phyloP scores from a whole-genome alignment of 441 rosid species.

The Melastoma candidum region DNA sequence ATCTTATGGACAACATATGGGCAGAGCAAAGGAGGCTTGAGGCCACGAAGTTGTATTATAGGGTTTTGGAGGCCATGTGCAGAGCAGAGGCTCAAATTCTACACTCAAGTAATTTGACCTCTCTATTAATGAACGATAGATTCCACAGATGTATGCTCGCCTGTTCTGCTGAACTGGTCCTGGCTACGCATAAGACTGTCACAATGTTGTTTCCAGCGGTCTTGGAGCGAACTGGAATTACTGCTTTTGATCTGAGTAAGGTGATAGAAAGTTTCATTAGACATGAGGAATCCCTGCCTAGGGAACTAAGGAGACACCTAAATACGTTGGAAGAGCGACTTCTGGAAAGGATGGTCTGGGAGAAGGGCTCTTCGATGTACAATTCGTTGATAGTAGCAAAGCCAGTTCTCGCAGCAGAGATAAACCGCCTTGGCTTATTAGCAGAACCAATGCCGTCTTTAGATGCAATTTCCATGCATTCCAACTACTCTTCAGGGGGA shows the following conservation, averaged over 20 bases:
- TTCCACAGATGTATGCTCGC: conserved; percentile 99
- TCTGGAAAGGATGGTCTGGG: conserved; percentile 99
- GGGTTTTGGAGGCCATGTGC: conserved; percentile 96
- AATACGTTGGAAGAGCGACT: conserved; percentile 95
- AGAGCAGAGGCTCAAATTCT: conserved; percentile 77
- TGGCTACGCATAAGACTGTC: conserved; percentile 86
- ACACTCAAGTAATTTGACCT: conserved; percentile 73
- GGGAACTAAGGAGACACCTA: conserved; percentile 93
- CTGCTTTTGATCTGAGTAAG: conserved; percentile 98
- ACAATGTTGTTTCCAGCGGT: conserved; percentile 97
- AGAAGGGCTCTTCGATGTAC: conserved; percentile 95
- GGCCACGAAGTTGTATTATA: conserved; percentile 76
- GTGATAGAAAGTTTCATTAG: conserved; percentile 96
- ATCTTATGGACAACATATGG: conserved; percentile 90
- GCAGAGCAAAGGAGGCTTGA: conserved; percentile 87
- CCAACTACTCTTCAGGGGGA: conserved; percentile 36
- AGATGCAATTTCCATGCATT: conserved; percentile 79
- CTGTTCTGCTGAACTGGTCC: conserved; percentile 91
- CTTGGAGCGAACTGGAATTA: conserved; percentile 90
- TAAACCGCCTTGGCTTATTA: conserved; percentile 63
- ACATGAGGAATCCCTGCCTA: conserved; percentile 92
- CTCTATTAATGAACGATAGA: conserved; percentile 90
- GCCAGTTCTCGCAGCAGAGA: conserved; percentile 63
- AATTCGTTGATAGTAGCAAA: conserved; percentile 85
- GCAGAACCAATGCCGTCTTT: conserved; percentile 98